These are phyloP conservation scores for Dactylellina sp. DNA, from an alignment of 2,329 filamentous ascomycete genomes.

Conservation along the genomic window DNA sequence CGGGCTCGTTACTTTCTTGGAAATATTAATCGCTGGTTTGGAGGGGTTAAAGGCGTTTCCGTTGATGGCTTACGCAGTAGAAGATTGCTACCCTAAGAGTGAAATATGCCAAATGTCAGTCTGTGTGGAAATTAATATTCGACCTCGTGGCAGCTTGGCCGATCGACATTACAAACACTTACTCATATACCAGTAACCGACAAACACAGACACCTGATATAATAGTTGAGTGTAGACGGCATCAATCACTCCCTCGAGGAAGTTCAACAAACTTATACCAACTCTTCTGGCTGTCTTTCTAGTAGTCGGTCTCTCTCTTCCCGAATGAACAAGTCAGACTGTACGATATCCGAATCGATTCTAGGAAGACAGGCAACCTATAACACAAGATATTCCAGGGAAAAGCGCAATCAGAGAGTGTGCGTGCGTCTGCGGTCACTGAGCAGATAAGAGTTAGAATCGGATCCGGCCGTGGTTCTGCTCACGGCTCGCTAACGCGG, in stretches of 20 bases:
- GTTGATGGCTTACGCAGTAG: no score
- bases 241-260: slow-evolving; percentile 29
- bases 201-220: slow-evolving; percentile 28
- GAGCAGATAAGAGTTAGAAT: slow-evolving; percentile 57
- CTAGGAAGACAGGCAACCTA: slow-evolving; percentile 8
- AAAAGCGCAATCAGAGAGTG: slow-evolving; percentile 24
- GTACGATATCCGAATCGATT: slow-evolving; percentile 31
- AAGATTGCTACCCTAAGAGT: neutral
- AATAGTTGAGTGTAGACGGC: slow-evolving; percentile 19
- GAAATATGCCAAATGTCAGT: neutral
- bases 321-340: neutral
- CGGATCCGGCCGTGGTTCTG: slow-evolving; percentile 46
- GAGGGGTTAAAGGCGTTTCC: slow-evolving; percentile 4
- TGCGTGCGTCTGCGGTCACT: slow-evolving; percentile 49
- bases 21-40: neutral
- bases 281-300: slow-evolving; percentile 26
- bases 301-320: slow-evolving; percentile 3
- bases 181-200: slow-evolving; percentile 10
- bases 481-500: slow-evolving; percentile 45
- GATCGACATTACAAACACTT: neutral
- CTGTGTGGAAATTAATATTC: neutral
- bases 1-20: slow-evolving; percentile 1
- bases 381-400: slow-evolving; percentile 14
- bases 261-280: slow-evolving; percentile 30
- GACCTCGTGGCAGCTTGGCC: neutral